These are phyloP conservation scores for Phlyctochytrium arcticum DNA, from an alignment of 192 early-diverging fungal species.

Conservation along the genomic window DNA sequence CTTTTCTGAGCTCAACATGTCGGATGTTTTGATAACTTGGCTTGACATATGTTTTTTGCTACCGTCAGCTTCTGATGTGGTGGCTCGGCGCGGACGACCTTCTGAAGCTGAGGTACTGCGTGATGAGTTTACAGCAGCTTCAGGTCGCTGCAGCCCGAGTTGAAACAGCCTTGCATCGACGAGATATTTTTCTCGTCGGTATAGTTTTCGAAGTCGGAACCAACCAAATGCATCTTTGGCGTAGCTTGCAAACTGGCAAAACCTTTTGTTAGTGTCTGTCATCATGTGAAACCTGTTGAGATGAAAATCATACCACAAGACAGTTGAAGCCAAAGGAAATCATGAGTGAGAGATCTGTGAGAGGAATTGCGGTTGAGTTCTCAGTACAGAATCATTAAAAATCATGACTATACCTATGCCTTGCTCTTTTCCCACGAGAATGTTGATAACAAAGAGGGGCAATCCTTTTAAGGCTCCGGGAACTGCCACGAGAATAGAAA, in stretches of 20 bases:
- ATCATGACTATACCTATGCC: background rate
- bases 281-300: too few species aligned
- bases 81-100: too few species aligned
- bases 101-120: too few species aligned
- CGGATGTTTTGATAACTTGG: too few species aligned
- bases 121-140: too few species aligned
- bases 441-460: constrained; percentile 9
- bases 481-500: constrained; percentile 12
- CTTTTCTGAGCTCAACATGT: too few species aligned
- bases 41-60: too few species aligned
- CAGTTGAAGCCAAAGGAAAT: constrained; percentile 17
- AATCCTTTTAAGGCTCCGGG: constrained; percentile 13
- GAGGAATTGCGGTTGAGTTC: background rate
- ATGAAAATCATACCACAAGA: background rate
- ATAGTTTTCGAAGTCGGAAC: constrained; percentile 2
- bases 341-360: constrained; percentile 7
- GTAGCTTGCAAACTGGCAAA: constrained; percentile 9
- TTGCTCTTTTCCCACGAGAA: constrained; percentile 4
- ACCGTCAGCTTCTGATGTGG: too few species aligned
- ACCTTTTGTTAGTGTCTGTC: too few species aligned
- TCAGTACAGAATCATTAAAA: background rate
- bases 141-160: constrained; percentile 11
- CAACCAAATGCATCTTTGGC: constrained; percentile 4
- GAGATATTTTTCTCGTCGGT: background rate
- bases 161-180: constrained; percentile 2